These are phyloP conservation scores for Phytophthora citrophthora DNA, from an alignment of 352 stramenopile species.

Conservation along the genomic window DNA sequence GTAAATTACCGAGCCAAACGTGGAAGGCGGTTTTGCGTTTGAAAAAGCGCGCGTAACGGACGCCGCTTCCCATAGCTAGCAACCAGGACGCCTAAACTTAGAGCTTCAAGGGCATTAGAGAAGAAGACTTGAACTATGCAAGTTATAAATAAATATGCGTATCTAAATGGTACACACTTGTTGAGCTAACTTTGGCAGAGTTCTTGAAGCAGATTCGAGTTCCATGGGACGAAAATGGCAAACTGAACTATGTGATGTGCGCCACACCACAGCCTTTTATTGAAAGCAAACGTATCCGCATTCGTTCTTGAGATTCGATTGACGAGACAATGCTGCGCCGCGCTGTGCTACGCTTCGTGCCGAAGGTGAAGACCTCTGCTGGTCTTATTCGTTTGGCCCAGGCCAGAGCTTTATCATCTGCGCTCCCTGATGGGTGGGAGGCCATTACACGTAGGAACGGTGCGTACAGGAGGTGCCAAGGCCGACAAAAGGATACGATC, in stretches of 20 bases:
- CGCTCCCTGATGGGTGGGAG: slow-evolving; percentile 66
- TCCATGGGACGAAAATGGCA: not conserved
- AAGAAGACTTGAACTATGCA: not conserved
- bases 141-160: no score
- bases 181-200: not conserved
- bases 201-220: no score
- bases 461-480: slow-evolving; percentile 16
- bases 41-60: slow-evolving; percentile 45
- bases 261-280: slow-evolving; percentile 18
- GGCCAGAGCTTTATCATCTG: slow-evolving; percentile 34
- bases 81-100: slow-evolving; percentile 11
- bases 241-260: slow-evolving; percentile 3
- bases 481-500: not conserved
- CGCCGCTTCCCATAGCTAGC: slow-evolving; percentile 19
- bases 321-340: slow-evolving; percentile 30
- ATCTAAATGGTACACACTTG: no score
- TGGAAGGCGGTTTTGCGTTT: slow-evolving; percentile 36
- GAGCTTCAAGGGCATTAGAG: not conserved
- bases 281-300: slow-evolving; percentile 23
- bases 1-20: slow-evolving; percentile 24
- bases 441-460: slow-evolving; percentile 64
- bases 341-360: slow-evolving; percentile 13
- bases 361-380: not conserved
- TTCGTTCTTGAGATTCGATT: slow-evolving; percentile 26
- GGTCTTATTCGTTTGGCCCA: not conserved